A percentile compares a stretch with the other conserved stretches of the same genome.
Conservation (phyloP, 257 asterid species). For the Solanum sejunctum region DNA sequence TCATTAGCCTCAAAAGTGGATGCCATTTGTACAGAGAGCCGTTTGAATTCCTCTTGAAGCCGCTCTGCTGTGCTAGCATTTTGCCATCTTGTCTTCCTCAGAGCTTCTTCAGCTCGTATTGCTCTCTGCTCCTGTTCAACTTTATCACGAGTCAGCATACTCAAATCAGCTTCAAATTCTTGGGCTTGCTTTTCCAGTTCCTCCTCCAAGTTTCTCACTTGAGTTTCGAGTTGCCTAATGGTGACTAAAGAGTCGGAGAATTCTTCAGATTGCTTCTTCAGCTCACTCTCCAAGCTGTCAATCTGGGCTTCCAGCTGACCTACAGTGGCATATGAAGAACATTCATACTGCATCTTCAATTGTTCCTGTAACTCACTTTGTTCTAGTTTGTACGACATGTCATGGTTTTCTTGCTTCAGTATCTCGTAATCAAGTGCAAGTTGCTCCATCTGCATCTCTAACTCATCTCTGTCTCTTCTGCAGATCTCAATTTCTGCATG, state of each 20-base stretch:
- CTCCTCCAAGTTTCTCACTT: slow-evolving; percentile 62
- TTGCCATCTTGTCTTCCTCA: slow-evolving; percentile 66
- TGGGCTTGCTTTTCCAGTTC: slow-evolving; percentile 71
- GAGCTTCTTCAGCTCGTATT: slow-evolving; percentile 69
- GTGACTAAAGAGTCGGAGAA: slow-evolving; percentile 27
- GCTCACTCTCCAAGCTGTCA: slow-evolving; percentile 53
- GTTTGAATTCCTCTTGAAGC: slow-evolving; percentile 71
- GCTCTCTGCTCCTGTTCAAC: slow-evolving; percentile 95
- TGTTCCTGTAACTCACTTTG: slow-evolving; percentile 84
- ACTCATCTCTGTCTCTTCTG: slow-evolving; percentile 64
- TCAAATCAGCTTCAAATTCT: slow-evolving; percentile 70
- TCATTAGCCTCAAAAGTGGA: slow-evolving; percentile 82
- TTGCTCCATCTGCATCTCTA: slow-evolving; percentile 95
- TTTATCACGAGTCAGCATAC: slow-evolving; percentile 40
- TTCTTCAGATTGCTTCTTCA: slow-evolving; percentile 37
- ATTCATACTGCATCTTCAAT: slow-evolving; percentile 79
- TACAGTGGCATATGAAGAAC: slow-evolving; percentile 41
- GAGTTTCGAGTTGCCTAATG: slow-evolving; percentile 47
- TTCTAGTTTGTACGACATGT: slow-evolving; percentile 60
- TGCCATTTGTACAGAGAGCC: slow-evolving; percentile 69
- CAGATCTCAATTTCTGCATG: slow-evolving; percentile 58
- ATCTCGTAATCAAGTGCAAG: slow-evolving; percentile 95
- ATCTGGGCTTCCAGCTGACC: slow-evolving; percentile 61
- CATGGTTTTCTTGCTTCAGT: slow-evolving; percentile 87
- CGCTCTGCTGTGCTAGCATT: slow-evolving; percentile 72